Percentiles rank a stretch among this genome's conserved stretches.
Evolutionary conservation across 176 grass and related monocot species (phyloP).

Genomic region (Carex myosuroides): DNA sequence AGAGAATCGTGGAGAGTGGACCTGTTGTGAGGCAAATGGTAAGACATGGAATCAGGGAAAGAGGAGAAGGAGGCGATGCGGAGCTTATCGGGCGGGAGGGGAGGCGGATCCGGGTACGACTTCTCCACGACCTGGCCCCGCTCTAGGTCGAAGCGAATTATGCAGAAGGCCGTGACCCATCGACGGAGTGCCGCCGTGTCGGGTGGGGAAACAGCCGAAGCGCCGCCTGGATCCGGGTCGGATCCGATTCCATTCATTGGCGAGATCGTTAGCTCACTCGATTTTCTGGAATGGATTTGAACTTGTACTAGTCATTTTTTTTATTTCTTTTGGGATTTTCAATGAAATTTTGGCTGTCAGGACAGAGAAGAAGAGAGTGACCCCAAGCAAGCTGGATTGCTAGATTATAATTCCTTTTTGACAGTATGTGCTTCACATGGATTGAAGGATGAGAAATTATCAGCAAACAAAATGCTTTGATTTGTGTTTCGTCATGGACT

Average conservation of each 20-base stretch:
- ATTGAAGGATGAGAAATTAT: neutral
- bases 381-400: constrained; percentile 1
- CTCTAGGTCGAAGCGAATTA: constrained; percentile 98
- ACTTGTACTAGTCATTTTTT: neutral
- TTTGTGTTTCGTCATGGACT: neutral
- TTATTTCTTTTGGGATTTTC: neutral
- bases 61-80: constrained; percentile 92
- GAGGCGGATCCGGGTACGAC: constrained; percentile 56
- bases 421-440: neutral
- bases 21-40: constrained; percentile 81
- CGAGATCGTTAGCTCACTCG: neutral
- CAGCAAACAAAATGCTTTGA: neutral
- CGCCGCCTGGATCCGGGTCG: constrained; percentile 33
- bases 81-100: constrained; percentile 45
- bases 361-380: neutral
- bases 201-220: neutral
- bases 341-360: neutral
- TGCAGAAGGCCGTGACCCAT: constrained; percentile 73
- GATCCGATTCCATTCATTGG: constrained; percentile 73
- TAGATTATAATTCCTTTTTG: neutral
- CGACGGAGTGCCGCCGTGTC: constrained; percentile 52
- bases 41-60: constrained; percentile 98
- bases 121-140: constrained; percentile 85
- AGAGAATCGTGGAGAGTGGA: constrained; percentile 93
- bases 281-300: neutral